These are phyloP conservation scores for Kuraishia ogatae DNA, from an alignment of 805 yeast genomes.

Conservation along the genomic window DNA sequence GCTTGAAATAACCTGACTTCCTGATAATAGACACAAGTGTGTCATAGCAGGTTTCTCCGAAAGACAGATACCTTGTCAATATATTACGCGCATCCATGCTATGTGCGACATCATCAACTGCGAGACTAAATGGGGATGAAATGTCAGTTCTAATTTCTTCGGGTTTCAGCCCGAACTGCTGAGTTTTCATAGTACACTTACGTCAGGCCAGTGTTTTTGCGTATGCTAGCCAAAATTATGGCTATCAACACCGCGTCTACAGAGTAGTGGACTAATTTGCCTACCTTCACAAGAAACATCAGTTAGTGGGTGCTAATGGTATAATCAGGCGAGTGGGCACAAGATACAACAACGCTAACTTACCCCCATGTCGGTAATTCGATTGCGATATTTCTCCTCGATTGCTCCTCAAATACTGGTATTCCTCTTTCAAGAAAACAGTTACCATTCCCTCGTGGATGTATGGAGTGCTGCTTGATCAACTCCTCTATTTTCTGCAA, in stretches of 20 bases:
- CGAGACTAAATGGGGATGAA: constrained; percentile 1
- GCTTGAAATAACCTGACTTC: constrained; percentile 42
- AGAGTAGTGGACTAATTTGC: constrained; percentile 61
- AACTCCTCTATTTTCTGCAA: too few species aligned
- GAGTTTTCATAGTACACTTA: constrained; percentile 11
- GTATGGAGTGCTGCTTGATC: too few species aligned
- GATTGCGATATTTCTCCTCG: not conserved
- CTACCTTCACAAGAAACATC: constrained; percentile 28
- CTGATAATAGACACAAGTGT: constrained; percentile 34
- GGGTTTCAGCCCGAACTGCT: constrained; percentile 1
- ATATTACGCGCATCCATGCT: constrained; percentile 31
- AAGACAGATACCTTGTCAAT: constrained; percentile 41
- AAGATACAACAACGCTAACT: not conserved
- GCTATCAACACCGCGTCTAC: constrained; percentile 74
- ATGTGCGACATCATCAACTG: constrained; percentile 27
- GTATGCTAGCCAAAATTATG: constrained; percentile 77
- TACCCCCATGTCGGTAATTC: not conserved
- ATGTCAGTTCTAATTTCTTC: not conserved
- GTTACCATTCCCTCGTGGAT: too few species aligned
- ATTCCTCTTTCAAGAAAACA: too few species aligned
- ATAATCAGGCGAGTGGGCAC: not conserved
- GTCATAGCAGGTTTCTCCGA: constrained; percentile 58
- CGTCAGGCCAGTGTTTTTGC: constrained; percentile 72
- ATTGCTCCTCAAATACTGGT: too few species aligned
- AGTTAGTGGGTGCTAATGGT: not conserved